These are phyloP conservation scores for Microdochium paspali DNA, from an alignment of 2,329 filamentous ascomycete genomes.

Conservation along the genomic window DNA sequence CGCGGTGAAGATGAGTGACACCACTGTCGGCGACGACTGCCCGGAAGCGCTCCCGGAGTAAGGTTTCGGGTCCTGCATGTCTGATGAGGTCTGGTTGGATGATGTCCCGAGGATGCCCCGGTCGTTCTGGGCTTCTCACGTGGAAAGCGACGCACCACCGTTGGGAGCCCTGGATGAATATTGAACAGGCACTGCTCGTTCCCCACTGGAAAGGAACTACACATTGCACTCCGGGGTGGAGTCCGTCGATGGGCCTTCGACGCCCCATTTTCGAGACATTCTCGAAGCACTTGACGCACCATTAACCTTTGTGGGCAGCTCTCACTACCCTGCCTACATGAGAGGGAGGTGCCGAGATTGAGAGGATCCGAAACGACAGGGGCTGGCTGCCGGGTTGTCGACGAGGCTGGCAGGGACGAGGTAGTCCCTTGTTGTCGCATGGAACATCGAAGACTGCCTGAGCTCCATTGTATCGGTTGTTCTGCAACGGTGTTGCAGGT, in stretches of 20 bases:
- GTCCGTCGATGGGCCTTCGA: neutral
- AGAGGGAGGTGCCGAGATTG: neutral
- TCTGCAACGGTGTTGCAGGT: neutral
- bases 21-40: no score
- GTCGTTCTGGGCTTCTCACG: no score
- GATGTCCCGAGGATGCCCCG: no score
- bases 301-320: neutral
- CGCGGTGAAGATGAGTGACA: no score
- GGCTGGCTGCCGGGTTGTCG: neutral
- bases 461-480: no score
- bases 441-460: neutral
- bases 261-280: neutral
- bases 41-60: no score
- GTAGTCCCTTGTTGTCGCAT: neutral
- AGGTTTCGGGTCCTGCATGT: no score
- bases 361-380: neutral
- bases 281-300: neutral
- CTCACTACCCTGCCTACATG: neutral
- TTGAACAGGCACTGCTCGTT: neutral
- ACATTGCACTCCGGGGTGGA: neutral
- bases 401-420: neutral
- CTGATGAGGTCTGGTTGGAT: no score
- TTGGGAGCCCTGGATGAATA: neutral
- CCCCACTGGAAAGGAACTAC: neutral
- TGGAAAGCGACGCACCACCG: no score